These are phyloP conservation scores for Ustanciosporium gigantosporum DNA, from an alignment of 1,284 basidiomycete genomes.

Conservation along the genomic window DNA sequence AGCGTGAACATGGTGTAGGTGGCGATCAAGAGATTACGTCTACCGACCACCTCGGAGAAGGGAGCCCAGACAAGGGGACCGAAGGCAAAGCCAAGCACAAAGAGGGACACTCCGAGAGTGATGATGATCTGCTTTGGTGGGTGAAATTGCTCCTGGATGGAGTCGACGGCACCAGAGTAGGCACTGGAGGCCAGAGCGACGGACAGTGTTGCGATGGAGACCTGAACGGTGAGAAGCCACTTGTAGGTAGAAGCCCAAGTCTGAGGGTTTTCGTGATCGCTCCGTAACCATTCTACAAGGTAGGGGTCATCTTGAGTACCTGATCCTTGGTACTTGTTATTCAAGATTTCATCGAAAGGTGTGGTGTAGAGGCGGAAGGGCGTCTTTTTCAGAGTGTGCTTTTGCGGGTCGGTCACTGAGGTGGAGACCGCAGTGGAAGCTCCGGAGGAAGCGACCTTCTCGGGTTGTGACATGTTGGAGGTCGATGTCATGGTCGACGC, in stretches of 20 bases:
- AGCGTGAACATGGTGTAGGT: slow-evolving; percentile 68
- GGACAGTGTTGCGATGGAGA: slow-evolving; percentile 52
- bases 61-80: slow-evolving; percentile 68
- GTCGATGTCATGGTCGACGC: too few relatives aligned
- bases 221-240: slow-evolving; percentile 43
- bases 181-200: slow-evolving; percentile 48
- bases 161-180: slow-evolving; percentile 45
- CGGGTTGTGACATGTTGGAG: slow-evolving; percentile 1
- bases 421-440: slow-evolving; percentile 1
- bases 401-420: slow-evolving; percentile 6
- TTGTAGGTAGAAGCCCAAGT: slow-evolving; percentile 23
- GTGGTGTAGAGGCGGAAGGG: slow-evolving; percentile 55
- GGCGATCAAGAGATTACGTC: slow-evolving; percentile 71
- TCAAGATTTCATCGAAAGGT: slow-evolving; percentile 60
- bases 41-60: slow-evolving; percentile 66
- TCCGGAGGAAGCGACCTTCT: not conserved
- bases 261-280: slow-evolving; percentile 47
- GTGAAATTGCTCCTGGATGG: slow-evolving; percentile 34
- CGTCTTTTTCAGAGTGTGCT: slow-evolving; percentile 27
- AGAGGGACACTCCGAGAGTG: slow-evolving; percentile 67
- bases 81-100: slow-evolving; percentile 68
- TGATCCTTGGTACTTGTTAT: slow-evolving; percentile 59
- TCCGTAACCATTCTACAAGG: slow-evolving; percentile 53
- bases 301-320: slow-evolving; percentile 62
- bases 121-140: slow-evolving; percentile 32